Evolutionary conservation across 2,329 filamentous ascomycete genomes (phyloP).

Genomic region (Penicillium sp.): DNA sequence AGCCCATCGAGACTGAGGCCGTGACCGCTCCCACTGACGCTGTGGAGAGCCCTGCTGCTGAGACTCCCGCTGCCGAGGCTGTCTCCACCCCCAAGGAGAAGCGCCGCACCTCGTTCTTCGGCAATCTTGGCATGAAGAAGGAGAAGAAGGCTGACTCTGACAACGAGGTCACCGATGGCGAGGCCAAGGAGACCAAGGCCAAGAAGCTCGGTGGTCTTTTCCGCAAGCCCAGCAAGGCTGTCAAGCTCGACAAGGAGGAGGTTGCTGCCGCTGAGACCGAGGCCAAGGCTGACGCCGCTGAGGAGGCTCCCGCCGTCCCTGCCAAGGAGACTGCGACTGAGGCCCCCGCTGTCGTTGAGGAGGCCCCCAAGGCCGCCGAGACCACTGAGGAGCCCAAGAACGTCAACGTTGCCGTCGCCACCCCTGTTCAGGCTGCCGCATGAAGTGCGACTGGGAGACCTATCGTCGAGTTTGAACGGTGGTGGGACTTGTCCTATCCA

Average conservation of each 20-base stretch:
- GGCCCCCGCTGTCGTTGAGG: constrained; percentile 14
- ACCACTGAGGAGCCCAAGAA: constrained; percentile 34
- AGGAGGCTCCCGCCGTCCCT: constrained; percentile 22
- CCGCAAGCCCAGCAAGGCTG: constrained; percentile 49
- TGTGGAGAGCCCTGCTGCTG: constrained; percentile 29
- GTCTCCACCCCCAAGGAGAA: constrained; percentile 44
- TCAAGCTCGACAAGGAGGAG: constrained; percentile 44
- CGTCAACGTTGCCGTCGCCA: constrained; percentile 32
- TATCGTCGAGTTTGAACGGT: constrained; percentile 41
- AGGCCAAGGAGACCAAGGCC: constrained; percentile 42
- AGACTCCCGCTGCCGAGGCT: constrained; percentile 32
- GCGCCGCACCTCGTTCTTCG: constrained; percentile 55
- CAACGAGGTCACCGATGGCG: constrained; percentile 46
- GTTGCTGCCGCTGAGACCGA: constrained; percentile 32
- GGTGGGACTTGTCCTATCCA: constrained; percentile 39
- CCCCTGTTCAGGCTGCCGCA: constrained; percentile 44
- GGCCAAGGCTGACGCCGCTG: constrained; percentile 32
- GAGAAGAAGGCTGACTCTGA: constrained; percentile 51
- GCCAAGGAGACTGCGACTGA: constrained; percentile 26
- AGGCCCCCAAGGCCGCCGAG: constrained; percentile 28
- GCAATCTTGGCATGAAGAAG: constrained; percentile 53
- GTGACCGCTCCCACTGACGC: constrained; percentile 46
- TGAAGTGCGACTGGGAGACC: constrained; percentile 36
- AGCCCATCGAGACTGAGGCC: constrained; percentile 40
- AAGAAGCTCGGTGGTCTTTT: constrained; percentile 49